Evolutionary conservation across 192 early-diverging fungal genomes (phyloP).

Genomic region (Phlyctochytrium planicorne): DNA sequence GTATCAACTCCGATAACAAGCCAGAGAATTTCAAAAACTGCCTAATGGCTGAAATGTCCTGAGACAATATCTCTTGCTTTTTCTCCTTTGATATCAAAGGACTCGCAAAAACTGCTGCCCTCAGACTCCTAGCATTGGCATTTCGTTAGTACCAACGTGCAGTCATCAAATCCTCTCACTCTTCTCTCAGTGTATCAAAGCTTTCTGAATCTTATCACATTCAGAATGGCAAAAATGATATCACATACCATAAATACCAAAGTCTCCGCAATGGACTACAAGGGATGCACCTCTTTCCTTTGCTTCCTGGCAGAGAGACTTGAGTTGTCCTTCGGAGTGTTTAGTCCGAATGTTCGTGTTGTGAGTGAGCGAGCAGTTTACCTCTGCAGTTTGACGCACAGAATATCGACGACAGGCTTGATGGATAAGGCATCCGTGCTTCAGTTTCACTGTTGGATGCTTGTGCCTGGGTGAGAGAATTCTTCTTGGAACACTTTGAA

Average conservation of each 20-base stretch:
- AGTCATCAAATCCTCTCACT: neutral
- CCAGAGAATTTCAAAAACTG: neutral
- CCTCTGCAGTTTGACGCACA: slow-evolving; percentile 15
- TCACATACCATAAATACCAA: slow-evolving; percentile 5
- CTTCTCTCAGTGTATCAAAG: neutral
- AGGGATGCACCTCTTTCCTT: neutral
- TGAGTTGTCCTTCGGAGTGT: neutral
- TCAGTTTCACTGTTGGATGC: neutral
- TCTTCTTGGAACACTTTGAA: neutral
- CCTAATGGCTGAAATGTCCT: neutral
- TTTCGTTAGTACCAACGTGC: neutral
- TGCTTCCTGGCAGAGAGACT: neutral
- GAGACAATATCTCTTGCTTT: neutral
- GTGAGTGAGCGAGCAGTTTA: neutral
- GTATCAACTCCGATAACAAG: neutral
- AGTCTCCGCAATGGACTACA: slow-evolving; percentile 16
- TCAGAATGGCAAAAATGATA: neutral
- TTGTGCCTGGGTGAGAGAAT: neutral
- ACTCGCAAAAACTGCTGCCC: neutral
- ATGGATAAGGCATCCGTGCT: neutral
- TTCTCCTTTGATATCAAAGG: neutral
- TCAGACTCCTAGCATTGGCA: neutral
- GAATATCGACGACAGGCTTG: neutral
- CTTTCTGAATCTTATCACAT: slow-evolving; percentile 1
- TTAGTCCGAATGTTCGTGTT: no score